Percentiles rank a stretch among this genome's conserved stretches.
phyloP scores from a whole-genome alignment of 306 rosid species.

The Cicer chorassanicum region DNA sequence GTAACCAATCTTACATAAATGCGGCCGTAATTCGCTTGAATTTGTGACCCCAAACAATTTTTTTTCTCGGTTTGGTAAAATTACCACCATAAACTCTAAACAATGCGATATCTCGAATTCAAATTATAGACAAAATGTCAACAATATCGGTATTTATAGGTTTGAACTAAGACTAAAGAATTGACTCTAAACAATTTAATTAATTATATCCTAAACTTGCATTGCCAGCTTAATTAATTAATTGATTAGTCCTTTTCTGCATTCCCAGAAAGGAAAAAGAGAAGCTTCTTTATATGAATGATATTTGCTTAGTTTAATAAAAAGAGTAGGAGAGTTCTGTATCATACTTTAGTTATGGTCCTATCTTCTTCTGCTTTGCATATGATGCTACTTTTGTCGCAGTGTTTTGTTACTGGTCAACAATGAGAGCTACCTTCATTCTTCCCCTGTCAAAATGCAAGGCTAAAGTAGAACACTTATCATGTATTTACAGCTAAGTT shows the following conservation, averaged over 20 bases:
- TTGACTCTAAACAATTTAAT: no score
- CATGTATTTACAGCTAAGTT: conserved; percentile 54
- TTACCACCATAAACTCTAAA: no score
- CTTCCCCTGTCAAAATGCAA: conserved; percentile 58
- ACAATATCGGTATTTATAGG: no score
- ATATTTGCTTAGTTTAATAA: conserved; percentile 18
- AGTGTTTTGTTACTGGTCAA: conserved; percentile 53
- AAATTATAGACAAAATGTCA: no score
- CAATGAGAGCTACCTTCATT: conserved; percentile 69
- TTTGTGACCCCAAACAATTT: not conserved
- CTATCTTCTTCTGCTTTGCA: conserved; percentile 31
- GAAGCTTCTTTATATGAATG: conserved; percentile 12
- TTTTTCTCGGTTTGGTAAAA: no score
- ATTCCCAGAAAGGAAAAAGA: conserved; percentile 30
- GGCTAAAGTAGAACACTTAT: conserved; percentile 50
- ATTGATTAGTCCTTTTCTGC: conserved; percentile 39
- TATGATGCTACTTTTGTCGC: conserved; percentile 30
- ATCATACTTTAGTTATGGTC: conserved; percentile 46
- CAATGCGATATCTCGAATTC: no score
- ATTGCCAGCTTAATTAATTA: conserved; percentile 21
- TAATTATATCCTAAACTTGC: conserved; percentile 27
- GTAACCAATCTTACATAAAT: not conserved
- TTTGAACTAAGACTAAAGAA: no score
- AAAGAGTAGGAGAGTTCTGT: not conserved
- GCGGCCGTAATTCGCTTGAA: not conserved